A percentile compares a stretch with the other conserved stretches of the same genome.
Conservation (phyloP, 2,329 filamentous ascomycete species). For the Beauveria pseudobassiana region DNA sequence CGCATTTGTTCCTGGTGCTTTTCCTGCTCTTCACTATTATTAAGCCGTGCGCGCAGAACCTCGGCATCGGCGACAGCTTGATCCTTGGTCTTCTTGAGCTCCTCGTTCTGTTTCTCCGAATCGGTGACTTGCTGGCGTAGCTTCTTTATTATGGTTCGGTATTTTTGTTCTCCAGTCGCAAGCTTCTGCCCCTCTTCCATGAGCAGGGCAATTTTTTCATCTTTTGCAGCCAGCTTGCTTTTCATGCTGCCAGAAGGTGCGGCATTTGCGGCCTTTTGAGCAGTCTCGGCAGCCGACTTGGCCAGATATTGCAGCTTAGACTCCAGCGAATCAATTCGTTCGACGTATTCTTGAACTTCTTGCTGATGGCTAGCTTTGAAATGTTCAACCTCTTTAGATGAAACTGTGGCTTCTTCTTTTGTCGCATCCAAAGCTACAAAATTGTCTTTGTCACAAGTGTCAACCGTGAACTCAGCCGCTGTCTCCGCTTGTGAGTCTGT, state of each 20-base stretch:
- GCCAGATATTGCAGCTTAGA: conserved; percentile 85
- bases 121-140: conserved; percentile 59
- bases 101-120: conserved; percentile 56
- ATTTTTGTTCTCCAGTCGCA: conserved; percentile 78
- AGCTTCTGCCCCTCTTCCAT: conserved; percentile 90
- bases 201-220: conserved; percentile 79
- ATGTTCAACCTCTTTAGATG: conserved; percentile 15
- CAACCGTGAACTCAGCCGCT: neutral
- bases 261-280: conserved; percentile 58
- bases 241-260: conserved; percentile 60
- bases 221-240: conserved; percentile 79
- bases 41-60: conserved; percentile 38
- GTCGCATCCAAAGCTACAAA: neutral
- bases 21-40: conserved; percentile 45
- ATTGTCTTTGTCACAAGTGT: neutral
- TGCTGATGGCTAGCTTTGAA: conserved; percentile 51
- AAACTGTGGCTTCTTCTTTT: neutral
- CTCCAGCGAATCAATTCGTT: conserved; percentile 86
- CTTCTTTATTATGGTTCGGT: conserved; percentile 76
- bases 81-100: conserved; percentile 52
- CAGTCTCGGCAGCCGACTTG: conserved; percentile 67
- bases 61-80: conserved; percentile 46
- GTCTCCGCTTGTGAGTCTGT: neutral
- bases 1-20: conserved; percentile 42
- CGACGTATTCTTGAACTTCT: conserved; percentile 75